Percentiles rank a stretch among this genome's conserved stretches.
phyloP scores from a whole-genome alignment of 2,329 filamentous ascomycete species.

The Monosporascus sp. region DNA sequence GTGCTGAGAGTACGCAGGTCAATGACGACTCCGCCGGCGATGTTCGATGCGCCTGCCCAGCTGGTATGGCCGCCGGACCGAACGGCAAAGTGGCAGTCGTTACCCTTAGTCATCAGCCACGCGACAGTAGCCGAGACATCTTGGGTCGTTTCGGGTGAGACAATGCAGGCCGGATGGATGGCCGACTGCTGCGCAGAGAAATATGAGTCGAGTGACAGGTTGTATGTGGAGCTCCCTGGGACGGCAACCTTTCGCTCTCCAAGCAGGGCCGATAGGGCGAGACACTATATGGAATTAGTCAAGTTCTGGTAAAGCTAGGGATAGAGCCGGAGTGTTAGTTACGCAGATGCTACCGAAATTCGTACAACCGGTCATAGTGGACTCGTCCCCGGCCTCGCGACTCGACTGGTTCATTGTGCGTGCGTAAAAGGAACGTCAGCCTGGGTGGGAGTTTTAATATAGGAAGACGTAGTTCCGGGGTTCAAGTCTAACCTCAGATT shows the following conservation, averaged over 20 bases:
- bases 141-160: conserved; percentile 1
- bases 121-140: conserved; percentile 7
- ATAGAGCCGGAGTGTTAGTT: background rate
- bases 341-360: background rate
- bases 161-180: conserved; percentile 1
- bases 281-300: background rate
- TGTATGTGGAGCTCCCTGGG: background rate
- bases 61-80: conserved; percentile 47
- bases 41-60: conserved; percentile 38
- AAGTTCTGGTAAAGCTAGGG: background rate
- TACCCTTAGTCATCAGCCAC: too few relatives aligned
- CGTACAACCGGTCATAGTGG: background rate
- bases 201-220: background rate
- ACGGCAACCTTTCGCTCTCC: background rate
- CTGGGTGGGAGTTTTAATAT: background rate
- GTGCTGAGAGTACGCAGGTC: conserved; percentile 36
- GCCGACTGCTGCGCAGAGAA: background rate
- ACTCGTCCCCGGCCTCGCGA: background rate
- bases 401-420: background rate
- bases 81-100: conserved; percentile 35
- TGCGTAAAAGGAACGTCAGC: background rate
- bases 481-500: background rate
- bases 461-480: background rate
- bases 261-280: background rate
- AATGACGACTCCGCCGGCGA: conserved; percentile 34